Base-by-base conservation (phyloP, 345 rosid genomes). In the Gossypium bickii region DNA sequence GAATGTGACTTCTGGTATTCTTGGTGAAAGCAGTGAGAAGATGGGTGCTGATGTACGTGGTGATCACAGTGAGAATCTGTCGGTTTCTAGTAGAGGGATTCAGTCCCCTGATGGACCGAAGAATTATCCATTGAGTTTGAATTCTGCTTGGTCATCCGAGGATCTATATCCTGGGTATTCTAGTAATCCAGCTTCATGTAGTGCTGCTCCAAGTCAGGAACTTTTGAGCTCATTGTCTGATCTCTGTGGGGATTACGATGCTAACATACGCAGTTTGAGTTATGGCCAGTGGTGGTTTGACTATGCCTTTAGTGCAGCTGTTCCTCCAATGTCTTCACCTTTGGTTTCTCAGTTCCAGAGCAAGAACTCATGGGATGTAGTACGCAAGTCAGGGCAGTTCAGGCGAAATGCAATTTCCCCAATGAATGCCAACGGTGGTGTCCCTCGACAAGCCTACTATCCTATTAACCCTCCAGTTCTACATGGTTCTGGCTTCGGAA, bases 291-390 rank as follows among this genome's bases (percentile, higher is more conserved):
- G 75, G 80, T 89, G 80, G 80, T 83, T 78, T 76, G 89, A 83
- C 12, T 80, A 13, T 43, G 81, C 83, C 73, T 79, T 79, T 48
- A 83, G 79, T 67, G 77, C 85, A 72, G 81, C 85, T 56, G 72
- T 78, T 68, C 38, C 90, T 72, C 85, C 91, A 8, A 41, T 77
- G 49, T 67, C 86, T 38, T 75, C 93, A 27, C 80, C 81, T 15
- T 73, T 83, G 74, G 70, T 77, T 75, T 12, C 91, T 59, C 92
- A 80, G 65, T 76, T 83, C 80, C 89, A 75, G 24, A 82, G 78
- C 81, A 84, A 85, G 64, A 87, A 79, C 73, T 77, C 89, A 38
- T 90, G 95, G 92, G 94, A 92, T 74, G 79, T 84, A 71, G 82
- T 78, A 60, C 85, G 77, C 20, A 80, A 73, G 69, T 80, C 90